Evolutionary conservation across 768 basidiomycete species (phyloP), one percentile per base, ranked within the genome.

Genomic region (Leccinum uliginosum): DNA sequence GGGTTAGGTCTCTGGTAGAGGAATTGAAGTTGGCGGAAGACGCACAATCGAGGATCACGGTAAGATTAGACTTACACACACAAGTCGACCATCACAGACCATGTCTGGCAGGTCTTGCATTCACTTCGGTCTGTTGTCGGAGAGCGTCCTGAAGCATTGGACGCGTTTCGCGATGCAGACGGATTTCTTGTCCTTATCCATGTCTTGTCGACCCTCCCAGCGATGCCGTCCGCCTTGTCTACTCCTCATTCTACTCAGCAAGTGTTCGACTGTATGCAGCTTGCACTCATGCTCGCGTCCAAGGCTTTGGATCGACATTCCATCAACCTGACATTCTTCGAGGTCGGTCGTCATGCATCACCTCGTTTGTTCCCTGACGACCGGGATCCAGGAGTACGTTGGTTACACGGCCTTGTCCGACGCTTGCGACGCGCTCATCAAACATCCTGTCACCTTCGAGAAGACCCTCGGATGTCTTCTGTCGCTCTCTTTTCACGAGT

Each of bases 151-250:
- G 74, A 69, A 44, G 87, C 87, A 11, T 88, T 86, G 68, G 84
- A 86, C 55, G 83, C 86, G 19, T 93, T 93, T 69, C 78, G 91
- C 5, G 88, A 91, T 64, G 75, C 87, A 64, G 91, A 93, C 59
- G 91, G 91, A 1, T 92, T 91, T 67, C 74, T 92, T 19, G 80
- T 83, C 10, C 73, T 91, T 30, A 83, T 91, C 73, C 88, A 83
- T 62, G 78, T 87, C 29, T 75, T 93, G 4, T 87, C 89, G 1
- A 83, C 82, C 0, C 70, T 87, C 0, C 69, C 78, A 52, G 59
- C 62, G 10, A 56, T 57, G 3, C 64, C 67, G 55, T 65, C 71
- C 19, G 62, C 68, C 32, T 60, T 69, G 30, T 62, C 69, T 19
- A 65, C 59, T 9, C 63, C 72, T 3, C 68, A 75, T 1, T 67